Evolutionary conservation across 106 monocot species (phyloP), one percentile per base, ranked within the genome.

Genomic region (Amphibolis antarctica): DNA sequence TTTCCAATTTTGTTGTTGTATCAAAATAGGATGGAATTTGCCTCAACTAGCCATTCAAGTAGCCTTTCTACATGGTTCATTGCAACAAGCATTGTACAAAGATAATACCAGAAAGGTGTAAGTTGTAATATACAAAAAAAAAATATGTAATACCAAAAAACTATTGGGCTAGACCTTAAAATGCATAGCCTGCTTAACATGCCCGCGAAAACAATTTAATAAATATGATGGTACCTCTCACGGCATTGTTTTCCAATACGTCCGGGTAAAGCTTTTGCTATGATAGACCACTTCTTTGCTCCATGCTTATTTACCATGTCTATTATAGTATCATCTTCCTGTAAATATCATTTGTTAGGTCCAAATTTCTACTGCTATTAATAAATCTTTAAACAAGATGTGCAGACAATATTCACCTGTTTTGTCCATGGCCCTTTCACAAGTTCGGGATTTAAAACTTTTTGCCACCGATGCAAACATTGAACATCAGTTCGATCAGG

Each of bases 381-480:
- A 36, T 36, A 4, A 2, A 36, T 7, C 36, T 36, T 2, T 36
- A 36, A 36, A 36, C 36, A 36, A 36, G 36, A 36, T 36, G 4
- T 36, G n/a, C 55, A 10, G 20, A 22, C 10, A 55, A 26, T 28
- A 52, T 21, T 63, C 71, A 87, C 96, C 75, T 96, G 90, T 80
- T 96, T 96, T 46, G 96, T 80, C 96, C 90, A 96, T 63, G 96
- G 86, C 44, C 96, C 96, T 71, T 96, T 96, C 43, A 96, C 84
- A 64, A 96, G 83, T 20, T 84, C 82, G 59, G 96, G 96, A 81
- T 96, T 96, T 60, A 90, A 71, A 77, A 96, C 94, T 66, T 96
- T 89, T 71, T 88, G 93, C 93, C 96, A 98, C 74, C 90, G 77
- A 58, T 98, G 96, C 67, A 91, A 73, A 70, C 96, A 98, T 53